Conservation (phyloP, 2,329 filamentous ascomycete genomes). For the Fusarium sp. region DNA sequence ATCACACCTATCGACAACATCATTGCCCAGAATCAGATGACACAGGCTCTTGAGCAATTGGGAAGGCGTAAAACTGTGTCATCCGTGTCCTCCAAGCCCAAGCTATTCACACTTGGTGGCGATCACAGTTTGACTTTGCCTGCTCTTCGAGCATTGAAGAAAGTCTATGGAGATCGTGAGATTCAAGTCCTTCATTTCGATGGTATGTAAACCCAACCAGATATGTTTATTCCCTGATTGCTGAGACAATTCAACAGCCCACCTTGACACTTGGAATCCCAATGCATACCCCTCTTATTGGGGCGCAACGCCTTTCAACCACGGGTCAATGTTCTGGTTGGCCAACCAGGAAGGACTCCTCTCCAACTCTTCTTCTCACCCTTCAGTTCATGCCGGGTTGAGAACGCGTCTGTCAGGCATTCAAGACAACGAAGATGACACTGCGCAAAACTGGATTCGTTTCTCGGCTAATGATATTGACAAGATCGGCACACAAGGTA, state of each 20-base stretch:
- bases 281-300: conserved; percentile 82
- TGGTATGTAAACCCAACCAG: conserved; percentile 34
- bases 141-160: conserved; percentile 72
- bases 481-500: conserved; percentile 77
- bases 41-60: conserved; percentile 79
- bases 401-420: conserved; percentile 78
- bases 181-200: conserved; percentile 81
- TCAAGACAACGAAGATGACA: conserved; percentile 79
- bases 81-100: conserved; percentile 56
- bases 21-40: conserved; percentile 86
- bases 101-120: conserved; percentile 76
- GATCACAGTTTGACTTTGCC: conserved; percentile 79
- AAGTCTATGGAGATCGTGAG: conserved; percentile 67
- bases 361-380: conserved; percentile 74
- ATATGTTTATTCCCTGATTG: background rate
- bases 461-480: conserved; percentile 88
- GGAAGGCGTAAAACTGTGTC: conserved; percentile 54
- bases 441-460: conserved; percentile 79
- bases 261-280: conserved; percentile 89
- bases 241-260: conserved; percentile 52
- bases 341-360: conserved; percentile 84
- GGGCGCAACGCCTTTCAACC: conserved; percentile 75
- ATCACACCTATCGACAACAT: conserved; percentile 88
- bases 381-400: conserved; percentile 83
- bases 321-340: conserved; percentile 93